These are phyloP conservation scores for Durotheca rogersii DNA, from an alignment of 495 filamentous ascomycete species.

Conservation along the genomic window DNA sequence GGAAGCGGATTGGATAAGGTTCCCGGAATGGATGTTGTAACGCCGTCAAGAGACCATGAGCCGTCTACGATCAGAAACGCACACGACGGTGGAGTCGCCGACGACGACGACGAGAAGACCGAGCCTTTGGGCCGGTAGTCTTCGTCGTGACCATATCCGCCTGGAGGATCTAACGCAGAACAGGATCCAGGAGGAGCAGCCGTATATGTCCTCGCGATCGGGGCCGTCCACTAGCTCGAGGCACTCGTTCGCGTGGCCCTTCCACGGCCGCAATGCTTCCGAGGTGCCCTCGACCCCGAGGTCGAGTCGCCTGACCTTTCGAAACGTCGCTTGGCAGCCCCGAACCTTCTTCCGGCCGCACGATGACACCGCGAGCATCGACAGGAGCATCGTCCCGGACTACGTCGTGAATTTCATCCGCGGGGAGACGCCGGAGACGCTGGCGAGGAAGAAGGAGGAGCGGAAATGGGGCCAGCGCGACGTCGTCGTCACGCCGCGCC, in stretches of 20 bases:
- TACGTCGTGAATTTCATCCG: slow-evolving; percentile 50
- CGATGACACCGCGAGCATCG: slow-evolving; percentile 35
- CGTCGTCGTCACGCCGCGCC: slow-evolving; percentile 32
- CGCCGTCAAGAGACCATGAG: slow-evolving; percentile 15
- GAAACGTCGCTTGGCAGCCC: slow-evolving; percentile 29
- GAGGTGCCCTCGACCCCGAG: slow-evolving; percentile 31
- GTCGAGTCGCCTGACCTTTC: slow-evolving; percentile 33
- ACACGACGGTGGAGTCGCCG: slow-evolving; percentile 18
- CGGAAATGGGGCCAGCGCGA: slow-evolving; percentile 37
- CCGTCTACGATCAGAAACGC: slow-evolving; percentile 28
- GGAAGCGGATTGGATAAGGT: slow-evolving; percentile 11
- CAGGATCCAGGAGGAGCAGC: slow-evolving; percentile 13
- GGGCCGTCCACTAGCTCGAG: slow-evolving; percentile 23
- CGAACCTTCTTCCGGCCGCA: slow-evolving; percentile 31
- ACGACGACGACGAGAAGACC: slow-evolving; percentile 22
- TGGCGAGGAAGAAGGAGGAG: slow-evolving; percentile 43
- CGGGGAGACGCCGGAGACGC: slow-evolving; percentile 46
- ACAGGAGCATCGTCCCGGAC: slow-evolving; percentile 45
- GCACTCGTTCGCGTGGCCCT: slow-evolving; percentile 35
- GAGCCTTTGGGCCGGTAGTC: slow-evolving; percentile 28
- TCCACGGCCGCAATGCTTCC: slow-evolving; percentile 28
- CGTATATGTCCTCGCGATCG: slow-evolving; percentile 22
- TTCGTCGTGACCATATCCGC: slow-evolving; percentile 29
- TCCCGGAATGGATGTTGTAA: slow-evolving; percentile 19
- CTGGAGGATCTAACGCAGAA: slow-evolving; percentile 19